Base-by-base conservation (phyloP, 2,329 filamentous ascomycete species). In the Arthrobotrys megalospora region DNA sequence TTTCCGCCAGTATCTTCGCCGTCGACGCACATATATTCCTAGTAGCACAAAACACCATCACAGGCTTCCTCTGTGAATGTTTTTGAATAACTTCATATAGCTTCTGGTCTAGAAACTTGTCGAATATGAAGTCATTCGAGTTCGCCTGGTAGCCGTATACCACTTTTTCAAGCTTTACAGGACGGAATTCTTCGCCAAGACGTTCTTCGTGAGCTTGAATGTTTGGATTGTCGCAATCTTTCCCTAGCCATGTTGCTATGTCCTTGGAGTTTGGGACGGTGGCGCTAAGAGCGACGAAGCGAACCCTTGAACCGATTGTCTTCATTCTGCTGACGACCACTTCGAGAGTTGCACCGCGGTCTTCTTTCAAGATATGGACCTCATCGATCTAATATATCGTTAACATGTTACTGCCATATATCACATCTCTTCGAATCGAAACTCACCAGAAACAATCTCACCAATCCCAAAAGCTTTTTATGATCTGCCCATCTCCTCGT, bases 401-500 rank as follows among this genome's bases (percentile, higher is more conserved):
- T 48, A 73, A 60, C 32, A 45, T 12, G 16, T 10, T 14, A 19
- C 3, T 11, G 77, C 14, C 52, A n/a, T 10, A 41, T 34, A 36
- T 41, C 11, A 14, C 21, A 32, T 53, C 36, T 16, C 3, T 60
- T 47, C 14, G 5, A 45, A 21, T 10, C 6, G 6, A 6, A 66
- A 60, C 48, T 43, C 80, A 82, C 81, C 60, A 97, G 87, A 79
- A 96, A 93, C 0, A 97, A 85, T 77, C 91, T 92, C 53, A 96
- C 89, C 79, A 94, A 87, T 75, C 91, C 88, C 84, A 96, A 89
- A 16, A 96, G 85, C 80, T 88, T 91, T 65, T 88, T 88, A 81
- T 96, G 91, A 81, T 96, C 93, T 81, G 91, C 90, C 93, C 93
- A 96, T 82, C 93, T 94, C 16, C 93, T 88, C 0, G 93, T 96